Evolutionary conservation across 371 early-diverging fungal species (phyloP).

Genomic region (Enterospora canceri): DNA sequence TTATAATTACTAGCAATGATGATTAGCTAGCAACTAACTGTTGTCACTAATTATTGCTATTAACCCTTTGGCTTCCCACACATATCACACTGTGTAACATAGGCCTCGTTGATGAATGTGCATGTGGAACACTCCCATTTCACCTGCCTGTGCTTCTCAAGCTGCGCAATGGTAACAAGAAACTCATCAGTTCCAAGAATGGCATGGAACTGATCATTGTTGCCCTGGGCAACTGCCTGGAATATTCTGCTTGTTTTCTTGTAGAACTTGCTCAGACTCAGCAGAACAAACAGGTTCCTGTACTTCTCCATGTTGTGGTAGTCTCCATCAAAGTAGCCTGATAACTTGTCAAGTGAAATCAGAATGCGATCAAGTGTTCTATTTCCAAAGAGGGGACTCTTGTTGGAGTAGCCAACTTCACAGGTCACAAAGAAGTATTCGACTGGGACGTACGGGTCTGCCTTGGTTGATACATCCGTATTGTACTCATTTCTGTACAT

Average conservation of each 20-base stretch:
- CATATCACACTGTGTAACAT: slow-evolving; percentile 69
- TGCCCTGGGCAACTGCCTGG: slow-evolving; percentile 1
- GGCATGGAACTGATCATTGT: slow-evolving; percentile 5
- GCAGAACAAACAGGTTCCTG: slow-evolving; percentile 27
- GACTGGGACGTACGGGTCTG: slow-evolving; percentile 31
- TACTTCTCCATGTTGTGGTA: slow-evolving; percentile 30
- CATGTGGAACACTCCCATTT: slow-evolving; percentile 72
- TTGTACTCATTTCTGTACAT: slow-evolving; percentile 20
- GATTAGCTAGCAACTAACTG: too few species aligned
- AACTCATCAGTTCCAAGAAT: slow-evolving; percentile 15
- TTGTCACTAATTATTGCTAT: too few species aligned
- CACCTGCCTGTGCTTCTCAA: slow-evolving; percentile 37
- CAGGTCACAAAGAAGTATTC: slow-evolving; percentile 40
- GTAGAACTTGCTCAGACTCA: slow-evolving; percentile 7
- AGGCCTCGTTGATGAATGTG: slow-evolving; percentile 68
- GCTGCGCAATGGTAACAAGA: slow-evolving; percentile 23
- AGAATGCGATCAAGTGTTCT: background rate
- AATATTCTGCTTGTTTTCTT: slow-evolving; percentile 7
- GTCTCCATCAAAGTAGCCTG: slow-evolving; percentile 33
- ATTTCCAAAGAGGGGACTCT: background rate
- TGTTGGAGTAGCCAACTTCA: slow-evolving; percentile 32
- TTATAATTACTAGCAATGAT: too few species aligned
- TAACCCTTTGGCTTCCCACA: slow-evolving; percentile 67
- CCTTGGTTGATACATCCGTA: slow-evolving; percentile 10
- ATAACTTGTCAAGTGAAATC: slow-evolving; percentile 16